phyloP scores from a whole-genome alignment of 2,329 filamentous ascomycete genomes.

The Fusarium dimerum region DNA sequence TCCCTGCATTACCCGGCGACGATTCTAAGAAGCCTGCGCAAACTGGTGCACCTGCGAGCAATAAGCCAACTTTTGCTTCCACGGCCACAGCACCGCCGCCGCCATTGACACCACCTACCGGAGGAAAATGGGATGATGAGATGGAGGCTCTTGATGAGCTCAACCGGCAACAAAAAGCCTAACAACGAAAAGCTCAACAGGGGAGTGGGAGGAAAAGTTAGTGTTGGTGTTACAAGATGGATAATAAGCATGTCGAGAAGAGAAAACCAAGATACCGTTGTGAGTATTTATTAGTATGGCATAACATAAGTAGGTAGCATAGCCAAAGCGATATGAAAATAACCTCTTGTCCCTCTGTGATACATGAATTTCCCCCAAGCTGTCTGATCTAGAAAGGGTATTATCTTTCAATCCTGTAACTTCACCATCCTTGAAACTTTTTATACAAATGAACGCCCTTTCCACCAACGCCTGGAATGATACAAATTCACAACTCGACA shows the following conservation, averaged over 20 bases:
- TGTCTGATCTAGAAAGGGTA: conserved; percentile 25
- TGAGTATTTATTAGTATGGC: conserved; percentile 1
- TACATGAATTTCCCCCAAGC: conserved; percentile 3
- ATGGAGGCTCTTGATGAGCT: conserved; percentile 52
- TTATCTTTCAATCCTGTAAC: conserved; percentile 17
- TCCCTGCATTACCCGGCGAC: conserved; percentile 37
- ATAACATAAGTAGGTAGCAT: conserved; percentile 26
- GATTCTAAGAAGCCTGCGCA: conserved; percentile 22
- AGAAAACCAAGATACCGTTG: conserved; percentile 8
- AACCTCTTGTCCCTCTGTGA: conserved; percentile 7
- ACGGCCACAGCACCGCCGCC: conserved; percentile 26
- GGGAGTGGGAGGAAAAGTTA: too few species aligned
- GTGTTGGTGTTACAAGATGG: too few species aligned
- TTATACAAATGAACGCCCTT: conserved; percentile 19
- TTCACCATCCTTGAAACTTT: conserved; percentile 10
- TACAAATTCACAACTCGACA: background rate
- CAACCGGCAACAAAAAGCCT: conserved; percentile 7
- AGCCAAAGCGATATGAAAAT: conserved; percentile 23
- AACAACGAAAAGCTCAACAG: too few species aligned
- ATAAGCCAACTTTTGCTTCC: conserved; percentile 33
- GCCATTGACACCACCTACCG: conserved; percentile 31
- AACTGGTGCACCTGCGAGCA: conserved; percentile 12
- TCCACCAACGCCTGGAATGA: conserved; percentile 17
- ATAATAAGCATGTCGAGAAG: conserved; percentile 1
- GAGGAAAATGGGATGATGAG: conserved; percentile 59